phyloP scores from a whole-genome alignment of 495 filamentous ascomycete species.

The Bombardia bombarda region DNA sequence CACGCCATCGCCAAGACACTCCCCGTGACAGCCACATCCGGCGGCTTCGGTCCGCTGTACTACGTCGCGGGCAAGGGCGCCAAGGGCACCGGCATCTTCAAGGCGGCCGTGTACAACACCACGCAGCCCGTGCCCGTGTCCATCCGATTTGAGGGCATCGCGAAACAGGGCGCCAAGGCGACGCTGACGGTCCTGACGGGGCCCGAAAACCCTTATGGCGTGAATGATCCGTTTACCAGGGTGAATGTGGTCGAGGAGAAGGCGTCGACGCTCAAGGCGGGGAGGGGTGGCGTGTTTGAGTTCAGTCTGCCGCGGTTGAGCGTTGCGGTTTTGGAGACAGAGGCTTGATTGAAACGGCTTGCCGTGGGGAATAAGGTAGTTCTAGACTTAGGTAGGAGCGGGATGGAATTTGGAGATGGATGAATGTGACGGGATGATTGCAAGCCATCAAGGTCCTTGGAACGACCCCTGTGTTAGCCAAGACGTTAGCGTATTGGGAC shows the following conservation, averaged over 20 bases:
- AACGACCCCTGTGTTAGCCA: no score
- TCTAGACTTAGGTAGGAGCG: not conserved
- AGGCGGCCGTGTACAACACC: constrained; percentile 62
- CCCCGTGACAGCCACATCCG: constrained; percentile 33
- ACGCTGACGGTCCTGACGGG: constrained; percentile 53
- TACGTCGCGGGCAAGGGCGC: constrained; percentile 43
- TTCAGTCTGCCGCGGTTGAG: constrained; percentile 45
- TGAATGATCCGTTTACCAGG: constrained; percentile 28
- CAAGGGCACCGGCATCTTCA: constrained; percentile 40
- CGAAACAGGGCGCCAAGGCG: constrained; percentile 29
- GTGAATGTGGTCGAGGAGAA: constrained; percentile 33
- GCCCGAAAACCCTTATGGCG: constrained; percentile 32
- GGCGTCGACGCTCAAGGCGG: constrained; percentile 34
- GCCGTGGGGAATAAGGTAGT: not conserved
- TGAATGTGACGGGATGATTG: no score
- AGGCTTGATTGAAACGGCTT: not conserved
- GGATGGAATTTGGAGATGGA: no score
- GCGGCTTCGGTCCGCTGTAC: constrained; percentile 46
- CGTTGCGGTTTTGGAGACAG: constrained; percentile 42
- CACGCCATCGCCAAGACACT: constrained; percentile 50
- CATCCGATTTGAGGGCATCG: constrained; percentile 47
- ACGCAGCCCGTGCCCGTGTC: constrained; percentile 35
- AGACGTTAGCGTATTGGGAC: no score
- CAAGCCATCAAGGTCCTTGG: no score
- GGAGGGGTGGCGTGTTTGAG: constrained; percentile 34